A percentile compares a stretch with the other conserved stretches of the same genome.
Evolutionary conservation across 306 rosid genomes (phyloP).

Genomic region (Glycyrrhiza uralensis): DNA sequence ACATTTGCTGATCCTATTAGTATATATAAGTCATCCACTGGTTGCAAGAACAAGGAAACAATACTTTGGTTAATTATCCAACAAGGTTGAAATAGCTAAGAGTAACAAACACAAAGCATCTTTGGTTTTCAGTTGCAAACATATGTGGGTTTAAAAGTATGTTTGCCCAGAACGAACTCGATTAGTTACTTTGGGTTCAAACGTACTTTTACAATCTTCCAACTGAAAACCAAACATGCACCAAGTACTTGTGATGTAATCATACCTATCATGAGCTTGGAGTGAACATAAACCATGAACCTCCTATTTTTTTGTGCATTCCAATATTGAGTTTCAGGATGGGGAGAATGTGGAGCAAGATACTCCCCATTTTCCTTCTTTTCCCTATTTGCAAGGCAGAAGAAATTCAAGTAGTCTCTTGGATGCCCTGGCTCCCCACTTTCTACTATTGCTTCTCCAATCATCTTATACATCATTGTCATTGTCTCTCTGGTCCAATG

Average conservation of each 20-base stretch:
- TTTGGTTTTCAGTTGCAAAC: too few species aligned
- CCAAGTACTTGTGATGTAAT: not conserved
- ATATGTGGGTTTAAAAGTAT: too few species aligned
- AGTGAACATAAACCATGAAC: slow-evolving; percentile 95
- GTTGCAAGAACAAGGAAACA: not conserved
- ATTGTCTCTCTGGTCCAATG: slow-evolving; percentile 88
- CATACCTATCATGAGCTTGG: slow-evolving; percentile 97
- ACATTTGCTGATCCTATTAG: slow-evolving; percentile 94
- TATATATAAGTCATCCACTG: slow-evolving; percentile 89
- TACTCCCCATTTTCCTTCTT: slow-evolving; percentile 49
- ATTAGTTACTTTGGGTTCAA: too few species aligned
- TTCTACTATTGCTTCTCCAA: slow-evolving; percentile 79
- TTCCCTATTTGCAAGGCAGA: slow-evolving; percentile 93
- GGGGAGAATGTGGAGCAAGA: slow-evolving; percentile 71
- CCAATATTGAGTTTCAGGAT: slow-evolving; percentile 66
- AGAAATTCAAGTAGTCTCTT: slow-evolving; percentile 88
- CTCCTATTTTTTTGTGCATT: slow-evolving; percentile 79
- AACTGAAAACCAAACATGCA: too few species aligned
- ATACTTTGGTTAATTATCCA: slow-evolving; percentile 17
- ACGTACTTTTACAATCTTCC: too few species aligned
- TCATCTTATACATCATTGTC: slow-evolving; percentile 79
- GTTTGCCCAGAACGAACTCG: too few species aligned
- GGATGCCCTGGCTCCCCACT: slow-evolving; percentile 65
- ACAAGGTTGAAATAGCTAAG: not conserved
- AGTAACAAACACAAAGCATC: too few species aligned